A percentile compares a stretch with the other conserved stretches of the same genome.
These are phyloP conservation scores for Drosera spatulata DNA, from an alignment of 179 eudicot species.

Conservation along the genomic window DNA sequence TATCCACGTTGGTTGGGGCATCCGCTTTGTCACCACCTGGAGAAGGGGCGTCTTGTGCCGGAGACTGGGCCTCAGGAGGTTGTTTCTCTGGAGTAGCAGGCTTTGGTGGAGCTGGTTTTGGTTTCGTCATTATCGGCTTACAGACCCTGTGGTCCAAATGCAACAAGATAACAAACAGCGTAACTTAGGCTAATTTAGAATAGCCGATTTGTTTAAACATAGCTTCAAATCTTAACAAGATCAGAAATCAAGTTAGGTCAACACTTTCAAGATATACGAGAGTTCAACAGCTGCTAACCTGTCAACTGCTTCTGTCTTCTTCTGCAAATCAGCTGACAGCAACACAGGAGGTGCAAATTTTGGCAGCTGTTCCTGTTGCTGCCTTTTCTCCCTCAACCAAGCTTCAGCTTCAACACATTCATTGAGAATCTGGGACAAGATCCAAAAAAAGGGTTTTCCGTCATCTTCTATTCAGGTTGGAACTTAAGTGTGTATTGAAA, in stretches of 20 bases:
- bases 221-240: too few relatives aligned
- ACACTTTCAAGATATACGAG: too few relatives aligned
- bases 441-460: too few relatives aligned
- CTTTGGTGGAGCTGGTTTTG: constrained; percentile 40
- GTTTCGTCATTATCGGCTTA: constrained; percentile 65
- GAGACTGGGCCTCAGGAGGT: constrained; percentile 20
- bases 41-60: constrained; percentile 17
- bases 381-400: constrained; percentile 77
- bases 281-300: constrained; percentile 24
- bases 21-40: constrained; percentile 1
- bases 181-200: too few relatives aligned
- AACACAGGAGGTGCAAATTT: constrained; percentile 56
- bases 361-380: constrained; percentile 68
- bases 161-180: too few relatives aligned
- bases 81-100: constrained; percentile 24
- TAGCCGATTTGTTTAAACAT: too few relatives aligned
- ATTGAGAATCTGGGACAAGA: constrained; percentile 38
- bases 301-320: constrained; percentile 69
- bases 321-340: constrained; percentile 53
- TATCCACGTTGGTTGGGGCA: constrained; percentile 10
- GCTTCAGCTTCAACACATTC: constrained; percentile 70
- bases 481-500: too few relatives aligned
- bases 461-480: not conserved
- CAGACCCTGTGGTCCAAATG: constrained; percentile 32
- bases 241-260: too few relatives aligned